Evolutionary conservation across 2,329 filamentous ascomycete species (phyloP), one percentile per base, ranked within the genome.

Genomic region (Seiridium unicorne): DNA sequence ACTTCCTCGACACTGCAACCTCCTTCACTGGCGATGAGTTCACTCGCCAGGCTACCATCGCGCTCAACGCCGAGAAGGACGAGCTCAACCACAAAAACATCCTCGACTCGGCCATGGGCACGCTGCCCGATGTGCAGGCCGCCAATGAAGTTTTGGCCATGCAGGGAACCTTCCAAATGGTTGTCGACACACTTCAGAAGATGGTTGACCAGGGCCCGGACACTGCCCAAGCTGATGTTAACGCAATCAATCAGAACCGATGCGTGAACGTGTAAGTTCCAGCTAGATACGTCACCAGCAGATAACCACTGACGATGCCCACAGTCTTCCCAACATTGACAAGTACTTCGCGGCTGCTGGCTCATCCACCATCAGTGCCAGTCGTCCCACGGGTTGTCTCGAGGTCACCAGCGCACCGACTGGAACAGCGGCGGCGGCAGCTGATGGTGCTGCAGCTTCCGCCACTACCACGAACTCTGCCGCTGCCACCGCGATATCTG

Each of bases 31-130:
- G 64, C 5, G 51, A 62, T 38, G 64, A 66, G 46, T 66, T 62
- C 61, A 66, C 62, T 49, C 60, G 53, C 42, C 62, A 65, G 44
- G 64, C 64, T 3, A 64, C 62, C 9, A 66, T 66, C 31, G 64
- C 64, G 4, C 64, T 66, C 56, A 66, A 66, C 47, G 63, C 64
- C 10, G 64, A 66, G 48, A 59, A 63, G 44, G 64, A 66, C 47
- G 64, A 66, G 61, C 64, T 66, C 42, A 66, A 66, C 44, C 64
- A 66, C 58, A 66, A 66, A 60, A 65, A 57, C 58, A 58, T 66
- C 7, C 62, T 66, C 40, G 64, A 66, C 44, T 54, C 57, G 4
- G 64, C 60, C 18, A 55, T 66, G 44, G 35, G 51, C 9, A 53
- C 51, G 26, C 62, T 44, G 42, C 57, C 62, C 35, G 58, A 49